Conservation (phyloP, 129 eudicot species). For the Flaveria robusta region DNA sequence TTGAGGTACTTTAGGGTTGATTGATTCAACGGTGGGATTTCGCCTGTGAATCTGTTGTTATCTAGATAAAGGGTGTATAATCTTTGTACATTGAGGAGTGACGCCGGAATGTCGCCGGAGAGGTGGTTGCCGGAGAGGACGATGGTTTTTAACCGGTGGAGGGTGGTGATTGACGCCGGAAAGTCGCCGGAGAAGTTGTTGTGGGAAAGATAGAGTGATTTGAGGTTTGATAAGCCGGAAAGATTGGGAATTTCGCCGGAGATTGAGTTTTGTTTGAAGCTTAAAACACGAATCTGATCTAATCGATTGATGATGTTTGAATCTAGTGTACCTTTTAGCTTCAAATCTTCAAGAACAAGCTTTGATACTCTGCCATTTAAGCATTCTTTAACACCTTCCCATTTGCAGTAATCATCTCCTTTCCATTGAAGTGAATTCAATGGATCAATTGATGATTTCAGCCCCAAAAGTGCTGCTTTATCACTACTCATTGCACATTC, state of each 20-base stretch:
- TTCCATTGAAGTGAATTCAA: conserved; percentile 62
- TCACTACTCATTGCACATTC: conserved; percentile 40
- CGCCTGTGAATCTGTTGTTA: conserved; percentile 65
- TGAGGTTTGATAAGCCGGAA: conserved; percentile 68
- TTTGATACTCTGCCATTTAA: conserved; percentile 70
- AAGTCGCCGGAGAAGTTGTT: conserved; percentile 70
- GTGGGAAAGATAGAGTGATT: conserved; percentile 57
- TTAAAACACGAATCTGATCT: conserved; percentile 76
- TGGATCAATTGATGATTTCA: conserved; percentile 64
- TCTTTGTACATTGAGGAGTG: conserved; percentile 48
- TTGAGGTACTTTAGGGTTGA: conserved; percentile 53
- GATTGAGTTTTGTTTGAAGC: conserved; percentile 71
- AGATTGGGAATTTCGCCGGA: conserved; percentile 74
- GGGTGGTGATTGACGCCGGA: conserved; percentile 57
- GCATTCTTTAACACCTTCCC: conserved; percentile 85
- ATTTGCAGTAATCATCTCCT: conserved; percentile 55
- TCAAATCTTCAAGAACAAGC: conserved; percentile 70
- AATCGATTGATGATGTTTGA: conserved; percentile 45
- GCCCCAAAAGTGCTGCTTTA: conserved; percentile 55
- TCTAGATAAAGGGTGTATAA: conserved; percentile 64
- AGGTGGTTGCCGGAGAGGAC: conserved; percentile 63
- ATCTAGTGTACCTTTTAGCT: conserved; percentile 58
- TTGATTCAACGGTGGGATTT: conserved; percentile 72
- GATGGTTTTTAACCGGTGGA: conserved; percentile 74
- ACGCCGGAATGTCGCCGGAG: conserved; percentile 61